Evolutionary conservation across 176 grass and related monocot species (phyloP), one percentile per base, ranked within the genome.

Genomic region (Elymus sibiricus): DNA sequence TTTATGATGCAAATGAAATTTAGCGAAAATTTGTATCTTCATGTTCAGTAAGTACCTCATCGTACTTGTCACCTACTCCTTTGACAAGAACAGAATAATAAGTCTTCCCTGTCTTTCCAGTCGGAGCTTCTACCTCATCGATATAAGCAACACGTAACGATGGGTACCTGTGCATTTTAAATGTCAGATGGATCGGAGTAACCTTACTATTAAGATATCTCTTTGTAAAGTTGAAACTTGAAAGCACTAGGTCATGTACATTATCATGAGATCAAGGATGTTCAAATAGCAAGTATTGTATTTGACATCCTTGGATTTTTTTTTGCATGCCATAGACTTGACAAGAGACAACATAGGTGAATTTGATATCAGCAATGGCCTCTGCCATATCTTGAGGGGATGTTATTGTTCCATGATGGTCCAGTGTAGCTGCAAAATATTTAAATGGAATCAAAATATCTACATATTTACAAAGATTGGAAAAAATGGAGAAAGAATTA

Each of bases 71-170:
- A 78, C 84, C 86, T 13, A 25, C 51, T 38, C 91, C 93, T 89
- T 95, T 98, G 68, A 98, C 91, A 88, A 98, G 96, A 90, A 98
- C 96, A 64, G 96, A 98, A 92, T 94, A 98, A 74, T 95, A 98
- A 21, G 79, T 80, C 77, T 94, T 98, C 82, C 88, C 69, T 84
- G 82, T 82, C 31, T 70, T 86, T 70, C 83, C 93, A 81, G 79
- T 32, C 5, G 78, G 11, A 87, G 35, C 86, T 67, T 98, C 93
- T 76, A 76, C 74, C 27, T 98, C 96, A 84, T 98, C 93, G 44
- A 98, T 94, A 76, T 92, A 98, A 79, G 96, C 96, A 86, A 98
- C 74, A 34, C 96, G 89, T 64, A 98, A 81, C 8, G 93, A 98
- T 56, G 83, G 86, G 39, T 92, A 62, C 56, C 93, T 95, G 68